Base-by-base conservation (phyloP, 1,284 basidiomycete species). In the Xerocomus amazonicus region DNA sequence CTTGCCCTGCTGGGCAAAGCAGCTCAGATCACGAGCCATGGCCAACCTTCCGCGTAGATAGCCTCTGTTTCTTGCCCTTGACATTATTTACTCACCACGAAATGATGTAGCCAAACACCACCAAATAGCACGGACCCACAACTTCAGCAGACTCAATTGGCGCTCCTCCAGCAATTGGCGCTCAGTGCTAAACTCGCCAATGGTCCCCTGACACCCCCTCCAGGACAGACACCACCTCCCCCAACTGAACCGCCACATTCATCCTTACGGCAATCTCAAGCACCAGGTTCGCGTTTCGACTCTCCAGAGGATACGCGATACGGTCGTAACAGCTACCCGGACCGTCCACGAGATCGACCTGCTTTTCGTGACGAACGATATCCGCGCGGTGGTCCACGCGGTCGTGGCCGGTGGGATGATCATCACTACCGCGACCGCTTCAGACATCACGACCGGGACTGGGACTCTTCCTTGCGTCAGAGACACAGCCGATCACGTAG, bases 81-180 rank as follows among this genome's bases (percentile, higher is more conserved):
- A 14, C 17, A 28, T 36, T 17, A 28, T 36, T 17, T n/a, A 29
- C 54, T 58, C 27, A 51, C 16, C 14, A 10, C 9, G 19, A 32
- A 38, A 44, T 31, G 17, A 10, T 38, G 46, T 53, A 87, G 82
- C 70, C 84, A 84, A 84, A 81, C 71, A 80, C 60, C 65, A 51
- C 61, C 79, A 82, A 87, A 81, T 23, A 23, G 19, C 63, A 78
- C 65, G 27, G 57, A 52, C 47, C 67, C 71, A 37, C 68, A 65
- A 47, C 61, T 83, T 54, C 79, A 80, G 56, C 69, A 76, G 38
- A 71, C 75, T 53, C 84, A 86, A 63, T 71, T 89, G 48, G 80
- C 81, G 46, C 72, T 88, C 58, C 72, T 91, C 59, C 85, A 87
- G 60, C 87, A 86, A 61, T 74, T 90, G 63, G 74, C 85, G 50